phyloP scores from a whole-genome alignment of 495 filamentous ascomycete genomes.

The Aspergillus kassunensis region DNA sequence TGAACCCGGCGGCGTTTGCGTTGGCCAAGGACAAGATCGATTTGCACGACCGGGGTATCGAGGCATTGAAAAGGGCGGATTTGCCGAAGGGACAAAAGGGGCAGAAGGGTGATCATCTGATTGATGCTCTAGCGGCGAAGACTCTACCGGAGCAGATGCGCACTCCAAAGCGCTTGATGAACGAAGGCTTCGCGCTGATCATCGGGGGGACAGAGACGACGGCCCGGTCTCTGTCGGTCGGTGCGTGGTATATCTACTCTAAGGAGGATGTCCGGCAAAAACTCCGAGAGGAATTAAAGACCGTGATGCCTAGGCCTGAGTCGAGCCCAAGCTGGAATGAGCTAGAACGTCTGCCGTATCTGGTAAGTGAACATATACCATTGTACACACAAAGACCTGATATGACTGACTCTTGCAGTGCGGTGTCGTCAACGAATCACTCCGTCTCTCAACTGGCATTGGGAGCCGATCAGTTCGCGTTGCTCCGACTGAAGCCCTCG shows the following conservation, averaged over 20 bases:
- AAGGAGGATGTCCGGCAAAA: slow-evolving; percentile 7
- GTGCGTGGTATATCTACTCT: slow-evolving; percentile 27
- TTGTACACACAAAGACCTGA: not conserved
- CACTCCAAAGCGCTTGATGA: slow-evolving; percentile 22
- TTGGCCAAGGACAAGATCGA: slow-evolving; percentile 14
- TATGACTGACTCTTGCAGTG: slow-evolving; percentile 8
- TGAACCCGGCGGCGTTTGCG: slow-evolving; percentile 14
- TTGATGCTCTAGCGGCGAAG: slow-evolving; percentile 2
- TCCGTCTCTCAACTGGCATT: slow-evolving; percentile 37
- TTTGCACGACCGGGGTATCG: not conserved
- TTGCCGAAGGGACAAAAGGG: too few species aligned
- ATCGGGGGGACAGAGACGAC: slow-evolving; percentile 37
- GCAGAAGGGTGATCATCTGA: not conserved
- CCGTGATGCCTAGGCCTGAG: slow-evolving; percentile 2
- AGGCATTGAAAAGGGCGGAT: slow-evolving; percentile 2
- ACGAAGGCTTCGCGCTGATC: slow-evolving; percentile 36
- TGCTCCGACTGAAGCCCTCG: slow-evolving; percentile 26
- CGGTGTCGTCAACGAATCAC: slow-evolving; percentile 40
- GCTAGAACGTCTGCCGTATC: slow-evolving; percentile 15
- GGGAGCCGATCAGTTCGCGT: slow-evolving; percentile 30
- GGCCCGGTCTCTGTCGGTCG: slow-evolving; percentile 23
- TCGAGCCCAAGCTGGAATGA: not conserved
- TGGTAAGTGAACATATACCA: slow-evolving; percentile 13
- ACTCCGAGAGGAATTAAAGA: slow-evolving; percentile 28
- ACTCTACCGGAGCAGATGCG: slow-evolving; percentile 18